Conservation (phyloP, 768 basidiomycete genomes). For the Hericium erinaceus region DNA sequence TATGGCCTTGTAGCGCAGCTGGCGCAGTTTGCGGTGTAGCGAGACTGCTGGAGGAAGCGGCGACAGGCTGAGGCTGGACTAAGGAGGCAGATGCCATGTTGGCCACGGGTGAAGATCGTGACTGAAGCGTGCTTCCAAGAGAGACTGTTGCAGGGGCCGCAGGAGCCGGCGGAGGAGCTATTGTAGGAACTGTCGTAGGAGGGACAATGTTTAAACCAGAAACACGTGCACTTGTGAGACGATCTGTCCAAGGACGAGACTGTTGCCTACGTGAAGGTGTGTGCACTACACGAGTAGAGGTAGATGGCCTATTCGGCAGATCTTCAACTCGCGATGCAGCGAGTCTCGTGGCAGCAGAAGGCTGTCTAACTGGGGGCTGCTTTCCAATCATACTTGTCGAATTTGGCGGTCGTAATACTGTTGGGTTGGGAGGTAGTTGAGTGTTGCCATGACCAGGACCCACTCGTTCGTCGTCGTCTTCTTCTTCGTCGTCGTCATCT, state of each 20-base stretch:
- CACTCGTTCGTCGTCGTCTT: not conserved
- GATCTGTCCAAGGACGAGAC: not conserved
- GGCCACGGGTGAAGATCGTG: no score
- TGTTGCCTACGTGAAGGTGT: not conserved
- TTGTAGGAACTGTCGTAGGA: no score
- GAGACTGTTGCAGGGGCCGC: no score
- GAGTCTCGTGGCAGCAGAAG: not conserved
- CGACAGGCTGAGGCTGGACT: not conserved
- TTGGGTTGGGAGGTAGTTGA: not conserved
- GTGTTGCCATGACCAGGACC: no score
- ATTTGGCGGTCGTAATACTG: not conserved
- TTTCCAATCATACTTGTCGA: not conserved
- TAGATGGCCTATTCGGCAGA: not conserved
- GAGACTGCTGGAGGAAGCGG: no score
- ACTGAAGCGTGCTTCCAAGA: no score
- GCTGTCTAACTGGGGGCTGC: not conserved
- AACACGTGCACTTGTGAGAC: no score
- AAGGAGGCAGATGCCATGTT: no score
- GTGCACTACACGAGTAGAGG: not conserved
- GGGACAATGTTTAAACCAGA: no score
- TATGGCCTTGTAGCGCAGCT: no score
- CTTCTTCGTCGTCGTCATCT: not conserved
- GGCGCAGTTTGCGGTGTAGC: no score
- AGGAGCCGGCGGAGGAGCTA: no score
- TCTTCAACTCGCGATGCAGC: not conserved